Evolutionary conservation across 495 filamentous ascomycete genomes (phyloP).

Genomic region (Penicillium angulare): DNA sequence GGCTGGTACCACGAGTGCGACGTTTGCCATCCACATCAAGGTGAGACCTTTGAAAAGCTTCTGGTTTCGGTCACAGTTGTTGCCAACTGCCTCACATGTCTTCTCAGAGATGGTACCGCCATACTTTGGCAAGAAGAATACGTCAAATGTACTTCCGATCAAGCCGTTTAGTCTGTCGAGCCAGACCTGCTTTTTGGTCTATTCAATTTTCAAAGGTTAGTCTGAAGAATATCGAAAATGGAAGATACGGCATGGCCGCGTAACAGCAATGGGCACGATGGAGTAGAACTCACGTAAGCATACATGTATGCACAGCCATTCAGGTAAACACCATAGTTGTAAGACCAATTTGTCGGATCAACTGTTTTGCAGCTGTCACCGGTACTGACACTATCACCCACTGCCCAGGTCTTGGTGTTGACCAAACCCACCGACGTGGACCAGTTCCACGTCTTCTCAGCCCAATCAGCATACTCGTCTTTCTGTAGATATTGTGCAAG

Average conservation of each 20-base stretch:
- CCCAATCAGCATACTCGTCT: constrained; percentile 65
- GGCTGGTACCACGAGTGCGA: constrained; percentile 63
- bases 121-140: constrained; percentile 51
- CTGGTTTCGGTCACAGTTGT: constrained; percentile 67
- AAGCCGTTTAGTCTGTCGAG: constrained; percentile 49
- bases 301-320: constrained; percentile 72
- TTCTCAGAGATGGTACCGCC: constrained; percentile 57
- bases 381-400: constrained; percentile 62
- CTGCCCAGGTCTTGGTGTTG: constrained; percentile 40
- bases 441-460: constrained; percentile 67
- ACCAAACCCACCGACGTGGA: constrained; percentile 50
- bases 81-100: constrained; percentile 60
- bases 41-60: constrained; percentile 84
- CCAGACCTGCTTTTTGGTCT: no score
- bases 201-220: no score
- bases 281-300: constrained; percentile 51
- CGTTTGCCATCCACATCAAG: constrained; percentile 72
- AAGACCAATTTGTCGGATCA: constrained; percentile 64
- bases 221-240: not conserved
- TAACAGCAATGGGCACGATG: no score
- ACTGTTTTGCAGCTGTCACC: constrained; percentile 51
- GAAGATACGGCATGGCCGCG: not conserved
- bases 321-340: constrained; percentile 68
- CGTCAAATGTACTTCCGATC: constrained; percentile 42
- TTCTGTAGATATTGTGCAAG: constrained; percentile 66